These are phyloP conservation scores for Malus domestica DNA, from an alignment of 306 rosid genomes.

Conservation along the genomic window ASM211411v1 NC_041797.1:4629501-4630000, in stretches of 20 bases:
- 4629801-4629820: too few relatives aligned
- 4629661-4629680: background rate
- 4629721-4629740: slow-evolving; percentile 15
- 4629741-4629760: slow-evolving; percentile 30
- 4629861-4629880: background rate
- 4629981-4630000: slow-evolving; percentile 7
- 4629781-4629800: background rate
- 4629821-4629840: background rate
- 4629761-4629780: background rate
- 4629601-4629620: background rate
- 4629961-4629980: background rate
- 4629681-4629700: background rate
- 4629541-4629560: too few relatives aligned
- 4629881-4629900: background rate
- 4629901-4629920: background rate
- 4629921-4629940: background rate
- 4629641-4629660: slow-evolving; percentile 11
- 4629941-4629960: background rate
- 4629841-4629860: background rate
- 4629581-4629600: background rate
- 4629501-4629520: too few relatives aligned
- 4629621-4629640: background rate
- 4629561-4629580: background rate
- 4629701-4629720: slow-evolving; percentile 1
- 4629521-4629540: too few relatives aligned